Evolutionary conservation across 208 protist species (phyloP), one percentile per base, ranked within the genome.

Genomic region (Leptomonas pyrrhocoris): DNA sequence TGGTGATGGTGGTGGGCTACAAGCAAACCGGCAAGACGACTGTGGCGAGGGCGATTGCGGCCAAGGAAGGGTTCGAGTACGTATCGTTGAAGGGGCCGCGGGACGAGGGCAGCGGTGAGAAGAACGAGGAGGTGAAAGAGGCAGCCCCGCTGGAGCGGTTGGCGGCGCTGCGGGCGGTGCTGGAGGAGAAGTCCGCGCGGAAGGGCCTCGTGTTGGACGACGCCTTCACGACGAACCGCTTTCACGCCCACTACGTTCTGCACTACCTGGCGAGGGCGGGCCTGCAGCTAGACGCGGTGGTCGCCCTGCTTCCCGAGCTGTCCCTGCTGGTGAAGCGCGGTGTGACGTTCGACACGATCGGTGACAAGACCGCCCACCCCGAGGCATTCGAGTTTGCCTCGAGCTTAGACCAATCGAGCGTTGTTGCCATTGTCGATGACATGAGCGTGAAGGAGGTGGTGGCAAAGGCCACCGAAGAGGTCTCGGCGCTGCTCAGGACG

Each of bases 201-300:
- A 85, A 80, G 34, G 90, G 87, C 19, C 76, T 95, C 23, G 87
- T 95, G 30, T 84, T 95, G 69, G 90, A 95, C 62, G 90, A 95
- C 70, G 80, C 80, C 28, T 69, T 95, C 38, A 66, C 83, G n/a
- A 65, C 77, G 18, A 92, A 83, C 43, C 86, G 83, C 60, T 94
- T 79, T 67, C 88, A 95, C 21, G 79, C 84, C 0, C 81, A 95
- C 77, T 93, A 92, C 67, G 81, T 92, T 15, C 71, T 84, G 54
- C 73, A 79, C 60, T 73, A 91, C 54, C 68, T 95, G 30, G 60
- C 84, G 59, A 70, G 80, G 58, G 65, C 81, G 48, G 74, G 78
- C 1, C 71, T 95, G 43, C 77, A 83, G 66, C 60, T 95, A 43
- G 80, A 90, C 79, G 71, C 68, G 27, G 72, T 83, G n/a, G 84